Evolutionary conservation across 371 early-diverging fungal genomes (phyloP).

Genomic region (Lichtheimia ramosa): DNA sequence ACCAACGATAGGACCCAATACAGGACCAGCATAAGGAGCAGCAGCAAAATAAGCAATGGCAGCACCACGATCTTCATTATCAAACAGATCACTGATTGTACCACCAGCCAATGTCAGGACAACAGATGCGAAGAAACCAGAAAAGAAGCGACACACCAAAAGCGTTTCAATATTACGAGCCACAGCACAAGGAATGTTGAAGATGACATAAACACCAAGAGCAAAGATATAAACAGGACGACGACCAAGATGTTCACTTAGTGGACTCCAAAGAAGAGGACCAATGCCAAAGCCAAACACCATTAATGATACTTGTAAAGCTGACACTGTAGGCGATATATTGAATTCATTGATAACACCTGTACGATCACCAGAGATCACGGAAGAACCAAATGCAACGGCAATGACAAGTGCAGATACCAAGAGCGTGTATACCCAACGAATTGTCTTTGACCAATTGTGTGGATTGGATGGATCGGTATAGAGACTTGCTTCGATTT

Average conservation of each 20-base stretch:
- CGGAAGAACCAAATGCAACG: constrained; percentile 45
- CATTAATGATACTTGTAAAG: constrained; percentile 48
- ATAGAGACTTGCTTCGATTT: background rate
- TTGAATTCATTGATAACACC: constrained; percentile 31
- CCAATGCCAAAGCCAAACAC: constrained; percentile 47
- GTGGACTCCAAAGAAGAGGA: constrained; percentile 49
- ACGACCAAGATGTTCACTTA: constrained; percentile 41
- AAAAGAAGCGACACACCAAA: constrained; percentile 43
- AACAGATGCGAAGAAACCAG: constrained; percentile 42
- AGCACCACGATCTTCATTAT: constrained; percentile 32
- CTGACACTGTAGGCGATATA: constrained; percentile 32
- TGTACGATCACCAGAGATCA: constrained; percentile 29
- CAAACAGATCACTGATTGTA: constrained; percentile 40
- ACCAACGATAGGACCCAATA: constrained; percentile 45
- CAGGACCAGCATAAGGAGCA: constrained; percentile 49
- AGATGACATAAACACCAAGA: constrained; percentile 31
- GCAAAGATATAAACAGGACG: constrained; percentile 36
- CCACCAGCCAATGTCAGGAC: constrained; percentile 44
- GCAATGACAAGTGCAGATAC: constrained; percentile 39
- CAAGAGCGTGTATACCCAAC: constrained; percentile 33
- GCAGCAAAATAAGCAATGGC: constrained; percentile 52
- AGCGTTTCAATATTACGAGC: constrained; percentile 40
- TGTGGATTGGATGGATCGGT: constrained; percentile 46
- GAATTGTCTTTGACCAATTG: constrained; percentile 31
- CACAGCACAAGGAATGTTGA: constrained; percentile 46